Conservation (phyloP, 1,284 basidiomycete species). For the Ganoderma boninense region DNA sequence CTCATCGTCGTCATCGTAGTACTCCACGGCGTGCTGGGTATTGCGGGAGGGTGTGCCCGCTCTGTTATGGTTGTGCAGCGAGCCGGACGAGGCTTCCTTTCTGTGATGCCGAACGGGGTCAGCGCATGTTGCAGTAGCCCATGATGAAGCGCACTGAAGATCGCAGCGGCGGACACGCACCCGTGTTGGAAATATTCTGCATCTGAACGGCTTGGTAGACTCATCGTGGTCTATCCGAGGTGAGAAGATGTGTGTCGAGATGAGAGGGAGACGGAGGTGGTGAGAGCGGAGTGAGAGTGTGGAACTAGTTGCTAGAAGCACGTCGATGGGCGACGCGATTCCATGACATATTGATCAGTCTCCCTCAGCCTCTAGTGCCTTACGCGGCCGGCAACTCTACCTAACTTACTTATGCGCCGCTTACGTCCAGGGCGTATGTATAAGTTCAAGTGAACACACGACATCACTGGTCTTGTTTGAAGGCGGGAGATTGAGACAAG, state of each 20-base stretch:
- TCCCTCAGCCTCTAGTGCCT: background rate
- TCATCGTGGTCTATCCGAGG: constrained; percentile 18
- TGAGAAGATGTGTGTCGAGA: constrained; percentile 10
- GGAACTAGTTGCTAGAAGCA: constrained; percentile 8
- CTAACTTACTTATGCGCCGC: constrained; percentile 3
- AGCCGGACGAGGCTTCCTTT: constrained; percentile 25
- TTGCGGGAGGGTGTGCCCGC: background rate
- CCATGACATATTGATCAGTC: constrained; percentile 16
- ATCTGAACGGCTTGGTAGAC: constrained; percentile 12
- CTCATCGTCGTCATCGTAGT: constrained; percentile 23
- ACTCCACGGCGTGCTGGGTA: constrained; percentile 6
- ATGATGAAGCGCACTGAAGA: constrained; percentile 8
- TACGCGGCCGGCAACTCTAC: background rate
- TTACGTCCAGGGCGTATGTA: constrained; percentile 9
- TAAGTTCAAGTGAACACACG: constrained; percentile 4
- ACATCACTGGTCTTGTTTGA: background rate
- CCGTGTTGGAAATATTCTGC: constrained; percentile 13
- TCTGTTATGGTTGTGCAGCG: constrained; percentile 7
- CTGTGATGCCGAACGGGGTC: constrained; percentile 6
- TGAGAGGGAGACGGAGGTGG: constrained; percentile 14
- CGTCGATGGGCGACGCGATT: constrained; percentile 23
- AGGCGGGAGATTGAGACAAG: background rate
- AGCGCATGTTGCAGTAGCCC: background rate
- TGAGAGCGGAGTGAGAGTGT: constrained; percentile 10
- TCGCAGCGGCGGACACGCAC: constrained; percentile 10